phyloP scores from a whole-genome alignment of 306 rosid genomes.

The Boehmeria nivea region DNA sequence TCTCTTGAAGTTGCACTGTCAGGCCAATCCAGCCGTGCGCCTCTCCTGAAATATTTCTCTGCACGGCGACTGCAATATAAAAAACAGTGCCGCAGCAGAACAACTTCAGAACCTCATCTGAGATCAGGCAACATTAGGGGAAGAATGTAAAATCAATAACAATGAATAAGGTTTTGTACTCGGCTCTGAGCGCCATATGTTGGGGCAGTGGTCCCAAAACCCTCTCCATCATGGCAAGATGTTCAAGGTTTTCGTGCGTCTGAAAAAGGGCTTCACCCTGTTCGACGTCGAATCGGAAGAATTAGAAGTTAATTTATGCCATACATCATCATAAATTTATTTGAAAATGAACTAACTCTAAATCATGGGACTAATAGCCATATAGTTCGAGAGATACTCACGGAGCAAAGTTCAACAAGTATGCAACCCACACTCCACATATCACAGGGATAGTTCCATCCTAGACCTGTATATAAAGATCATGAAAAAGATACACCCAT shows the following conservation, averaged over 20 bases:
- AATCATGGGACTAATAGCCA: no score
- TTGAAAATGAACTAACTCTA: no score
- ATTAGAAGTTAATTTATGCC: no score
- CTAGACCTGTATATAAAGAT: constrained; percentile 55
- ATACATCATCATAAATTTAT: no score
- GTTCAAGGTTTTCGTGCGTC: constrained; percentile 77
- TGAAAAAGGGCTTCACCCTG: constrained; percentile 86
- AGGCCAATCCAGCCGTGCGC: constrained; percentile 61
- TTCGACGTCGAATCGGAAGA: constrained; percentile 18
- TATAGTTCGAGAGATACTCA: constrained; percentile 31
- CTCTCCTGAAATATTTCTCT: constrained; percentile 68
- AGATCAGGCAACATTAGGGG: background rate
- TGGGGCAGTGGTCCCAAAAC: constrained; percentile 78
- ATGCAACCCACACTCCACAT: constrained; percentile 88
- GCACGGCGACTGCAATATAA: constrained; percentile 53
- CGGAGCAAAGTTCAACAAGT: constrained; percentile 82
- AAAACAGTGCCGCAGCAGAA: background rate
- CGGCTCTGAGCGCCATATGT: constrained; percentile 62
- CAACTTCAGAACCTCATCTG: no score
- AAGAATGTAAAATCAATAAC: background rate
- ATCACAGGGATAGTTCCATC: constrained; percentile 87
- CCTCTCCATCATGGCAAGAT: constrained; percentile 92
- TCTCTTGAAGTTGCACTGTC: constrained; percentile 70
- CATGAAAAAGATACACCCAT: constrained; percentile 6
- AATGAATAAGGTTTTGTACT: constrained; percentile 40